Percentiles rank a stretch among this genome's conserved stretches.
These are phyloP conservation scores for Irpex lacteus DNA, from an alignment of 1,284 basidiomycete species.

Conservation along the genomic window DNA sequence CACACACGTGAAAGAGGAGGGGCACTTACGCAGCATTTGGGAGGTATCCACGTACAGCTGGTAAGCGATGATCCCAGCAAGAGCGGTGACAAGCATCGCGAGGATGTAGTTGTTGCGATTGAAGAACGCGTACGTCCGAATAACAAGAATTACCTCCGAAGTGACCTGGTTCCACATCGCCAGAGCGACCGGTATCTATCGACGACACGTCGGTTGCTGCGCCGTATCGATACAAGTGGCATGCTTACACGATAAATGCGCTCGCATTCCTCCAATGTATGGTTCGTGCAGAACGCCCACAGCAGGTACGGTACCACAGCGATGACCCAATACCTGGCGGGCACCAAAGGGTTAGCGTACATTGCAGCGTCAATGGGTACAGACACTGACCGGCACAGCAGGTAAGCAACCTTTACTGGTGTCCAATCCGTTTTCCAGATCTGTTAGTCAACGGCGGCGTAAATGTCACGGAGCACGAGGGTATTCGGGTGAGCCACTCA, in stretches of 20 bases:
- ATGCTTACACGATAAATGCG: slow-evolving; percentile 58
- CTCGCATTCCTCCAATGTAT: slow-evolving; percentile 56
- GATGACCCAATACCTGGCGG: slow-evolving; percentile 71
- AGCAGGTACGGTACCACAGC: slow-evolving; percentile 71
- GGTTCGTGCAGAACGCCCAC: slow-evolving; percentile 68
- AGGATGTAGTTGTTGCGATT: slow-evolving; percentile 69
- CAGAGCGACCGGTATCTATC: slow-evolving; percentile 68
- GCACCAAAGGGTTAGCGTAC: slow-evolving; percentile 1
- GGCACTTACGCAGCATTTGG: slow-evolving; percentile 65
- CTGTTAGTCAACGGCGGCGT: slow-evolving; percentile 31
- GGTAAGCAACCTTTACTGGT: slow-evolving; percentile 73
- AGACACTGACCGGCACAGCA: slow-evolving; percentile 67
- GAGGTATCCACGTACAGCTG: slow-evolving; percentile 75
- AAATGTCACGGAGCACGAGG: background rate
- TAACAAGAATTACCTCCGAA: slow-evolving; percentile 74
- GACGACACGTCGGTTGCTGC: background rate
- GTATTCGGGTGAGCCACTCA: slow-evolving; percentile 31
- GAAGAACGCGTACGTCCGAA: slow-evolving; percentile 82
- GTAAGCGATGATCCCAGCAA: slow-evolving; percentile 70
- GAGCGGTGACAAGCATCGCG: slow-evolving; percentile 53
- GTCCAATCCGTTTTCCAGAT: slow-evolving; percentile 81
- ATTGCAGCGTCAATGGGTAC: slow-evolving; percentile 10
- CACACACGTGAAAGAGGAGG: background rate
- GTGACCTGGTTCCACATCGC: slow-evolving; percentile 85
- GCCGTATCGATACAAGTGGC: background rate